phyloP scores from a whole-genome alignment of 805 yeast species.

The Geotrichum ghanense region DNA sequence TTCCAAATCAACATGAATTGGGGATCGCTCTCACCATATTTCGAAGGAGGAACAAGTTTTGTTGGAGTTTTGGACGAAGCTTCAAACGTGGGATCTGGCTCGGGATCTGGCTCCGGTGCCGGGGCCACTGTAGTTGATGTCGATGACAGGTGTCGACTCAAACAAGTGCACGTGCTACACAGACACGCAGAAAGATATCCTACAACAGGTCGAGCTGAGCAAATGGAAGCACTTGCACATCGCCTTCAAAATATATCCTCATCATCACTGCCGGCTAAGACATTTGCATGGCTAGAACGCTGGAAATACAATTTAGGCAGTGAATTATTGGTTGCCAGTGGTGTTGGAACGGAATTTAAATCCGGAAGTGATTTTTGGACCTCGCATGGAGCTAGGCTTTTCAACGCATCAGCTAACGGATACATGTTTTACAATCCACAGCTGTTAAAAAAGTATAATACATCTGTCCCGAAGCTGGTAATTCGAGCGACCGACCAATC shows the following conservation, averaged over 20 bases:
- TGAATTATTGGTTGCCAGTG: slow-evolving; percentile 27
- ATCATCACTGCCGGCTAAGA: slow-evolving; percentile 6
- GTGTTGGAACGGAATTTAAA: slow-evolving; percentile 28
- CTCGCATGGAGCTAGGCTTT: slow-evolving; percentile 29
- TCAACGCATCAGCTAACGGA: slow-evolving; percentile 19
- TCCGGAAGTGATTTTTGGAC: slow-evolving; percentile 32
- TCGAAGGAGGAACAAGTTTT: slow-evolving; percentile 26
- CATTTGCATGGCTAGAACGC: slow-evolving; percentile 20
- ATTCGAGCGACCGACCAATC: slow-evolving; percentile 30
- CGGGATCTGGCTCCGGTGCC: slow-evolving; percentile 10
- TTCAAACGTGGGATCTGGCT: slow-evolving; percentile 19
- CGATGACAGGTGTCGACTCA: slow-evolving; percentile 36
- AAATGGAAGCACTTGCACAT: slow-evolving; percentile 28
- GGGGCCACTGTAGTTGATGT: slow-evolving; percentile 5
- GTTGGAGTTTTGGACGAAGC: slow-evolving; percentile 22
- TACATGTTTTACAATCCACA: slow-evolving; percentile 19
- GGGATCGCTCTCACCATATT: slow-evolving; percentile 31
- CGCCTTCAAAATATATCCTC: slow-evolving; percentile 21
- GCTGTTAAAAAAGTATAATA: slow-evolving; percentile 18
- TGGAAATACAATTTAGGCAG: slow-evolving; percentile 25
- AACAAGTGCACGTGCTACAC: slow-evolving; percentile 59
- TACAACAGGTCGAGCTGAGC: slow-evolving; percentile 31
- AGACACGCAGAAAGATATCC: slow-evolving; percentile 79
- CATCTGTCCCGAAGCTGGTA: slow-evolving; percentile 25
- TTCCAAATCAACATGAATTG: slow-evolving; percentile 31